phyloP scores from a whole-genome alignment of 495 filamentous ascomycete genomes.

The Bathelium albidoporum region DNA sequence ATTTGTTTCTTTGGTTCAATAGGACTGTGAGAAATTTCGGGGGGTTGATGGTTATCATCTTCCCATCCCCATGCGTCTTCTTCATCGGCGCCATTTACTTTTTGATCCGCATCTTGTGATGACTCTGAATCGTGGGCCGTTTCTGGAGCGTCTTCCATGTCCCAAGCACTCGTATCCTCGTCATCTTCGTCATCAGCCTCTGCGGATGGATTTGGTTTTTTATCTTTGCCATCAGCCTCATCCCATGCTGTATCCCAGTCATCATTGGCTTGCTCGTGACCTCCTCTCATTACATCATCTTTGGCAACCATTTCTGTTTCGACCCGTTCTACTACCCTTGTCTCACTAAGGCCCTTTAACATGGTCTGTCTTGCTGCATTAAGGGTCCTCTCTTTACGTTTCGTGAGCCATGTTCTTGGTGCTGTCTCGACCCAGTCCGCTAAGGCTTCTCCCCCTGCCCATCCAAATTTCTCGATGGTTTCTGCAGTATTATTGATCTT shows the following conservation, averaged over 20 bases:
- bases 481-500: conserved; percentile 52
- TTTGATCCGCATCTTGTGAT: conserved; percentile 20
- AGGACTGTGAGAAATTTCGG: not conserved
- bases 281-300: conserved; percentile 52
- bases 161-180: conserved; percentile 59
- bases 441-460: conserved; percentile 59
- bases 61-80: conserved; percentile 67
- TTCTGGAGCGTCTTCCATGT: conserved; percentile 44
- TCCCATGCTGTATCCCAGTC: conserved; percentile 74
- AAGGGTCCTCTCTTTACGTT: conserved; percentile 65
- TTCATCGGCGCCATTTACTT: conserved; percentile 30
- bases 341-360: conserved; percentile 48
- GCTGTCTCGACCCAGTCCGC: conserved; percentile 71
- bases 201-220: not conserved
- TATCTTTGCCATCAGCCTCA: conserved; percentile 39
- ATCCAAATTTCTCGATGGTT: conserved; percentile 49
- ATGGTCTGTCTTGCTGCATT: conserved; percentile 61
- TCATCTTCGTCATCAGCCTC: conserved; percentile 38
- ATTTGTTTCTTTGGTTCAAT: conserved; percentile 17
- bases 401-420: conserved; percentile 76
- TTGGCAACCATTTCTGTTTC: conserved; percentile 70
- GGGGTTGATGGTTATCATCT: conserved; percentile 37
- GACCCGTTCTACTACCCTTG: conserved; percentile 63
- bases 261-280: conserved; percentile 38
- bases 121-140: not conserved